Base-by-base conservation (phyloP, 1,139 yeast genomes). In the Taphrina wiesneri region DNA sequence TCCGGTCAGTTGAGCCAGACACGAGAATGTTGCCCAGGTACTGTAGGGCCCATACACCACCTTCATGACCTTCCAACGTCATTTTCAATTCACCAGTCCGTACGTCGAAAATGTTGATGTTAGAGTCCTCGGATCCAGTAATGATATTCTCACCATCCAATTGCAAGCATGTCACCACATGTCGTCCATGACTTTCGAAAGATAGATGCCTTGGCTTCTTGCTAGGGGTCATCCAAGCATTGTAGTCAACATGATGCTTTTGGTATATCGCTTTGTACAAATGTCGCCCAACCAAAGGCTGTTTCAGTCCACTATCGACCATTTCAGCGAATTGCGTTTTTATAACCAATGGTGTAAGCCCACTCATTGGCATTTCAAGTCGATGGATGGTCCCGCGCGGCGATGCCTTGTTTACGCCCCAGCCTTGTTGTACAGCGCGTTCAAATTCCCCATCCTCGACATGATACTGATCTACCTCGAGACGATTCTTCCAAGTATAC, bases 1-100 rank as follows among this genome's bases (percentile, higher is more conserved):
- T 86, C 71, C 96, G 82, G 77, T 92, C 98, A 0, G 97, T 91
- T 1, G 96, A 87, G 0, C 97, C 98, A 70, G 95, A 87, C 0
- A 91, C 96, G 51, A 92, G 78, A 0, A 89, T 87, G 68, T 77
- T 78, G n/a, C 90, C 90, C 65, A 84, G 84, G 74, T 91, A 92
- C 75, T 93, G 91, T 74, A 93, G 80, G 0, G 99, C 98, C 99
- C 99, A 93, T 9, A 95, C 99, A 30, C 99, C 99, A 57, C 98
- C 98, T 68, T 89, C 96, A 74, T 93, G 99, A 13, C 97, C 98
- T 65, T 82, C 81, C 63, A 93, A 80, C 28, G 75, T 73, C 34
- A 72, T 72, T 19, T 60, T 67, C 30, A 68, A 2, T 83, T 84
- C 79, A 3, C 97, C 97, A 0, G 90, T 86, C 43, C 81, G 79